phyloP scores from a whole-genome alignment of 2,329 filamentous ascomycete species.

The Alternaria burnsii region DNA sequence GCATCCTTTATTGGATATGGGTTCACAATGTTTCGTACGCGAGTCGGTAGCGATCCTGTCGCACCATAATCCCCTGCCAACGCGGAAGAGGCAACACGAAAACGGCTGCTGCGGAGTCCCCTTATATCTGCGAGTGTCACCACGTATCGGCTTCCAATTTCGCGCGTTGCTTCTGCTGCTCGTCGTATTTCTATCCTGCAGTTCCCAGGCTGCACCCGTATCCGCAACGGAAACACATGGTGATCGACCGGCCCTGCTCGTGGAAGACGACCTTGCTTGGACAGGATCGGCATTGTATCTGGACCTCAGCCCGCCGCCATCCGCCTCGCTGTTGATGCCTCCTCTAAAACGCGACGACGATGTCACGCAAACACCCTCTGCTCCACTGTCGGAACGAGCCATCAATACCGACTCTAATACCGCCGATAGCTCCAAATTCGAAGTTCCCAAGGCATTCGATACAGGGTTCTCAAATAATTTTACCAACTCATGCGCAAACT shows the following conservation, averaged over 20 bases:
- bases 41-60: conserved; percentile 40
- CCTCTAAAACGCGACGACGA: conserved; percentile 38
- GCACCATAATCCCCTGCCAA: conserved; percentile 43
- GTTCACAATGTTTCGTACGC: conserved; percentile 25
- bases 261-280: conserved; percentile 40
- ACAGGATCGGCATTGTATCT: conserved; percentile 41
- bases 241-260: conserved; percentile 41
- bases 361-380: conserved; percentile 31
- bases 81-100: conserved; percentile 30
- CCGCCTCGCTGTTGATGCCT: conserved; percentile 45
- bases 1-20: conserved; percentile 27
- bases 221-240: conserved; percentile 39
- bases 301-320: conserved; percentile 43
- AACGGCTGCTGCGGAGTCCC: conserved; percentile 28
- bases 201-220: conserved; percentile 38
- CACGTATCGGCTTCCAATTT: conserved; percentile 15
- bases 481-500: conserved; percentile 67
- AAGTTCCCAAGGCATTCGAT: conserved; percentile 57
- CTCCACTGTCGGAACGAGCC: conserved; percentile 36
- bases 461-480: conserved; percentile 62
- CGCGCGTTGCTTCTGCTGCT: conserved; percentile 38
- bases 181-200: conserved; percentile 36
- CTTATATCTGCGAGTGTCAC: conserved; percentile 27
- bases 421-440: conserved; percentile 28
- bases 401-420: conserved; percentile 35